These are phyloP conservation scores for Albatrellus ellisii DNA, from an alignment of 768 basidiomycete species.

Conservation along the genomic window DNA sequence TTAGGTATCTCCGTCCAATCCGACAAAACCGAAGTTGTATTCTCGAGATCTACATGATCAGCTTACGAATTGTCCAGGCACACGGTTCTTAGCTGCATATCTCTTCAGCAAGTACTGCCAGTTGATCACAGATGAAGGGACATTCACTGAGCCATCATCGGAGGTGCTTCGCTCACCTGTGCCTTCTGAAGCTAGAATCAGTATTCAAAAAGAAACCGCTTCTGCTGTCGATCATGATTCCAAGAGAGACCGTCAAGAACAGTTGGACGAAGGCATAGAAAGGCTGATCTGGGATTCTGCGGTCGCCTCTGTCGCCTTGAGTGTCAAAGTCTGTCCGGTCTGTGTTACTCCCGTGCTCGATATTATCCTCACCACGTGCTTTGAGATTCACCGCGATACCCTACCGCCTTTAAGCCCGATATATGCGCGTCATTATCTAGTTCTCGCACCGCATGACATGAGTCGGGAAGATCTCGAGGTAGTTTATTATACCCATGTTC, in stretches of 20 bases:
- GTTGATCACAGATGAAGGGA: not conserved
- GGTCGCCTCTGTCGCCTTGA: slow-evolving; percentile 10
- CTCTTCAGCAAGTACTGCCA: slow-evolving; percentile 9
- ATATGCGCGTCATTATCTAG: slow-evolving; percentile 9
- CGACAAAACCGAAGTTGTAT: not conserved
- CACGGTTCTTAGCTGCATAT: slow-evolving; percentile 10
- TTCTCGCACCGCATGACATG: slow-evolving; percentile 10
- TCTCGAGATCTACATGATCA: slow-evolving; percentile 9
- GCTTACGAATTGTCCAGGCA: slow-evolving; percentile 7
- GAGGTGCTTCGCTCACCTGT: not conserved
- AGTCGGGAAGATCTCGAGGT: slow-evolving; percentile 10
- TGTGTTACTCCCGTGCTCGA: not conserved
- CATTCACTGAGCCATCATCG: too few relatives aligned
- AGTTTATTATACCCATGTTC: not conserved
- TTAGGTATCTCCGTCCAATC: not conserved
- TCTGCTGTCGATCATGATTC: not conserved
- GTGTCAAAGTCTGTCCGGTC: slow-evolving; percentile 9
- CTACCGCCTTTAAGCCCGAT: slow-evolving; percentile 9
- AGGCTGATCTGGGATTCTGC: slow-evolving; percentile 10
- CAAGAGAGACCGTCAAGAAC: not conserved
- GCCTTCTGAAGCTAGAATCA: not conserved
- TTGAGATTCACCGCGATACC: slow-evolving; percentile 10
- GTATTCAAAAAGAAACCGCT: not conserved
- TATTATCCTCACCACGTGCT: not conserved
- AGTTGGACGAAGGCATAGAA: not conserved